These are phyloP conservation scores for Chlamydomonas reinhardtii DNA, from an alignment of 163 green algal species.

Conservation along the genomic window DNA sequence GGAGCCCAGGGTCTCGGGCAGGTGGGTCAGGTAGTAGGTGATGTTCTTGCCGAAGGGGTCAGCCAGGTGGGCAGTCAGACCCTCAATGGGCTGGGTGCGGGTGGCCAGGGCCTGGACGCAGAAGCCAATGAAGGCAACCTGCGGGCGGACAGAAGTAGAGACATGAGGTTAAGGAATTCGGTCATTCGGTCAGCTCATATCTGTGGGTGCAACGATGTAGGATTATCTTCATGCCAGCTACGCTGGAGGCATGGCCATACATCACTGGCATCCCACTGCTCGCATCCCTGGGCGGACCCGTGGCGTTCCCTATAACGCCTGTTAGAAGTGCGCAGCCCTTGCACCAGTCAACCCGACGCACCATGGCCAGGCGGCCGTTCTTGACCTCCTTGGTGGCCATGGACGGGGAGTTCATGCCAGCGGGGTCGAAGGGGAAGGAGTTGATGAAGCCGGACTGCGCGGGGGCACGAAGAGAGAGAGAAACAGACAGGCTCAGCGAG, in stretches of 20 bases:
- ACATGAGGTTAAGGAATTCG: not conserved
- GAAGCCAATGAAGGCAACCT: slow-evolving; percentile 89
- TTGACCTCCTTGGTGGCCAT: slow-evolving; percentile 96
- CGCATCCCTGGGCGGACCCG: too few relatives aligned
- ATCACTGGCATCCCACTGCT: too few relatives aligned
- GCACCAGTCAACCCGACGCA: not conserved
- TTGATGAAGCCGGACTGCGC: slow-evolving; percentile 87
- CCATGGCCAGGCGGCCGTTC: slow-evolving; percentile 98
- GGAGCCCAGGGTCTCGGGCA: slow-evolving; percentile 62
- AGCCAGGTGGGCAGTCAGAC: slow-evolving; percentile 70
- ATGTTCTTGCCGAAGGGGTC: slow-evolving; percentile 83
- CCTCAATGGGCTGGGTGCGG: slow-evolving; percentile 71
- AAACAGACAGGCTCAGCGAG: too few relatives aligned
- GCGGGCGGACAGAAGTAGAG: not conserved
- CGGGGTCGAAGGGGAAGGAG: slow-evolving; percentile 88
- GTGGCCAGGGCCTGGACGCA: slow-evolving; percentile 71
- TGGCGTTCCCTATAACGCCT: too few relatives aligned
- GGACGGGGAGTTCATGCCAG: slow-evolving; percentile 83
- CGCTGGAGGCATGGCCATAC: too few relatives aligned
- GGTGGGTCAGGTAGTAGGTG: slow-evolving; percentile 73
- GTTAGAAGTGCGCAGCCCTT: too few relatives aligned
- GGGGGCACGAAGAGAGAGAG: not conserved
- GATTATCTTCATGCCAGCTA: too few relatives aligned
- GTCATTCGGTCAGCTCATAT: too few relatives aligned
- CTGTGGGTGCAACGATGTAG: too few relatives aligned